phyloP scores from a whole-genome alignment of 2,329 filamentous ascomycete genomes.

The Neonectria faginata region DNA sequence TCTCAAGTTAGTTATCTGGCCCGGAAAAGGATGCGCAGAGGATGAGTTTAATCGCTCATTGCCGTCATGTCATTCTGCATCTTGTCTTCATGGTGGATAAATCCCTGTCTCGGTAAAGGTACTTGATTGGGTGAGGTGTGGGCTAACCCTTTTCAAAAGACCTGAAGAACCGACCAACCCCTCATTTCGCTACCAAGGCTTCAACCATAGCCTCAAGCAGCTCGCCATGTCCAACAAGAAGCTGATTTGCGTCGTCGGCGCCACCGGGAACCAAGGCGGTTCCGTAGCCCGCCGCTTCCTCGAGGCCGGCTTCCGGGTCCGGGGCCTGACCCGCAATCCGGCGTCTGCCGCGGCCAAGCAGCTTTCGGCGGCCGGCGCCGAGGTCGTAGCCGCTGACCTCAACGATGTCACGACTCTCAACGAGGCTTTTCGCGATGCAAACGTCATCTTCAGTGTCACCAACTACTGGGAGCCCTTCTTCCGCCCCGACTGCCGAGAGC shows the following conservation, averaged over 20 bases:
- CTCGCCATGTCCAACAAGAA: constrained; percentile 42
- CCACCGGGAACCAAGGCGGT: constrained; percentile 64
- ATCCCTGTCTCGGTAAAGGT: neutral
- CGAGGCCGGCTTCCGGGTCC: constrained; percentile 56
- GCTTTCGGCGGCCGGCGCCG: constrained; percentile 55
- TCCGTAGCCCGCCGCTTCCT: constrained; percentile 62
- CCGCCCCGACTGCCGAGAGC: constrained; percentile 55
- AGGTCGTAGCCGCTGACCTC: constrained; percentile 59
- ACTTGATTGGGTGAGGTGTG: neutral
- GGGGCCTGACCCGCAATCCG: constrained; percentile 60
- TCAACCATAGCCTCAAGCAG: neutral
- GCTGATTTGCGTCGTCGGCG: constrained; percentile 59
- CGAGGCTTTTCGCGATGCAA: constrained; percentile 57
- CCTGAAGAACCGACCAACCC: neutral
- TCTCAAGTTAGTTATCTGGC: neutral
- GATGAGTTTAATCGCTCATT: neutral
- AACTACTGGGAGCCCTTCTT: constrained; percentile 67
- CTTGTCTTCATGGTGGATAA: neutral
- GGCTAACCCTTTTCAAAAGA: neutral
- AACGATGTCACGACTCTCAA: constrained; percentile 55
- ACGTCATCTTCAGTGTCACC: constrained; percentile 66
- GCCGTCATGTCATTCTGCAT: neutral
- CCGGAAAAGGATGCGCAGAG: neutral
- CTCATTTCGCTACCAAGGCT: neutral
- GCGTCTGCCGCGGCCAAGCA: constrained; percentile 54